Percentiles rank a stretch among this genome's conserved stretches.
Conservation (phyloP, 2,329 filamentous ascomycete species). For the Hypoxylon sp. region DNA sequence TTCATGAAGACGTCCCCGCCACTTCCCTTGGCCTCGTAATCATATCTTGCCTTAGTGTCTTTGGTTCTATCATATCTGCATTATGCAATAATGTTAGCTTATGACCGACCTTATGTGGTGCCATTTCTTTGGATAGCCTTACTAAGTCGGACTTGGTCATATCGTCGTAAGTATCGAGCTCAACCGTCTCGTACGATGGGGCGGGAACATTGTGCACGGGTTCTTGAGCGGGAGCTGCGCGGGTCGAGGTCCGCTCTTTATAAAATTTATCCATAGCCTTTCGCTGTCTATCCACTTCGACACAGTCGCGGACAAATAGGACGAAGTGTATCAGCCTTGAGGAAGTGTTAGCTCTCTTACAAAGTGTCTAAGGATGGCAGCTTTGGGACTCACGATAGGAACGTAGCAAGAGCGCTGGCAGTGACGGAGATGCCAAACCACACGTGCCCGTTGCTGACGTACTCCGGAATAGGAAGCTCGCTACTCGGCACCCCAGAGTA, state of each 20-base stretch:
- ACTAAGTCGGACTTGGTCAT: constrained; percentile 1
- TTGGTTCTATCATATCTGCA: constrained; percentile 1
- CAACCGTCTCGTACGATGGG: neutral
- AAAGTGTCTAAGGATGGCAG: neutral
- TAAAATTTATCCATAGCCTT: neutral
- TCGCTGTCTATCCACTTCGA: constrained; percentile 31
- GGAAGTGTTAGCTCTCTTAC: neutral
- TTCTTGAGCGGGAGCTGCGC: neutral
- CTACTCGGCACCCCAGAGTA: neutral
- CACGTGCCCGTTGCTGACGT: constrained; percentile 7
- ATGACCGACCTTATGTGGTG: neutral
- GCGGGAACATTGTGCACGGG: neutral
- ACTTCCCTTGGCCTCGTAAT: neutral
- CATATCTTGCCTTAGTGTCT: neutral
- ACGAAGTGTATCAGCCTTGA: constrained; percentile 31
- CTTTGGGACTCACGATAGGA: constrained; percentile 25
- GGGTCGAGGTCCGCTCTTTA: neutral
- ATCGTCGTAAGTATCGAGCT: neutral
- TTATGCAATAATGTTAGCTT: neutral
- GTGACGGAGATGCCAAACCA: constrained; percentile 23
- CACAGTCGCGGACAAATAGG: constrained; percentile 35
- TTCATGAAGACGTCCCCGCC: neutral
- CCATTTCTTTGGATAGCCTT: neutral
- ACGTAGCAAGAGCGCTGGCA: neutral
- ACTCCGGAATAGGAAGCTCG: neutral